Evolutionary conservation across 208 protist species (phyloP).

Genomic region (Leishmania aethiopica): DNA sequence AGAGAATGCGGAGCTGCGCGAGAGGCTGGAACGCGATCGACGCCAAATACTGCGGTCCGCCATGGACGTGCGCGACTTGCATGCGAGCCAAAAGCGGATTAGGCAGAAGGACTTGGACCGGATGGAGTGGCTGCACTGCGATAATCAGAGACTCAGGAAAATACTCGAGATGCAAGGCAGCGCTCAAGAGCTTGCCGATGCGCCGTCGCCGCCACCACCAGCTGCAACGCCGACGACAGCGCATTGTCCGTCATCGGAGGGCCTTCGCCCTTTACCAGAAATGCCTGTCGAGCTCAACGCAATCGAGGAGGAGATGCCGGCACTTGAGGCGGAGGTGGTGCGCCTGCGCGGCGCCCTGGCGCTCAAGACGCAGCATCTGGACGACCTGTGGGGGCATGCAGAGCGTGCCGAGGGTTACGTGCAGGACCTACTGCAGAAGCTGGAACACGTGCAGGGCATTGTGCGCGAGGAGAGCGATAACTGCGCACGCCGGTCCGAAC

Average conservation of each 20-base stretch:
- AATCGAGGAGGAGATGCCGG: not conserved
- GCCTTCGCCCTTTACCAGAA: too few species aligned
- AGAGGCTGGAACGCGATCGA: constrained; percentile 17
- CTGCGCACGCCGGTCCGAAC: constrained; percentile 19
- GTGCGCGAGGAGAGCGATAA: constrained; percentile 19
- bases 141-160: constrained; percentile 24
- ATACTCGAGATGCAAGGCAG: not conserved
- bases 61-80: constrained; percentile 34
- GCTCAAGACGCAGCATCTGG: constrained; percentile 26
- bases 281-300: not conserved
- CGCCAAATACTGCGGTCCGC: constrained; percentile 44
- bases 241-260: not conserved
- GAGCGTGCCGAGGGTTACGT: constrained; percentile 25
- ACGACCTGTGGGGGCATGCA: constrained; percentile 20
- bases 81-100: constrained; percentile 19
- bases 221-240: too few species aligned
- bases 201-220: not conserved
- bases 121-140: constrained; percentile 21
- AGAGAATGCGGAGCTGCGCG: constrained; percentile 23
- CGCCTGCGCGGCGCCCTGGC: not conserved
- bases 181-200: not conserved
- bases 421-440: constrained; percentile 5
- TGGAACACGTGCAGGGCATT: constrained; percentile 17
- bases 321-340: constrained; percentile 14
- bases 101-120: constrained; percentile 10